A percentile compares a stretch with the other conserved stretches of the same genome.
These are phyloP conservation scores for Xanthoconium separans DNA, from an alignment of 1,284 basidiomycete genomes.

Conservation along the genomic window DNA sequence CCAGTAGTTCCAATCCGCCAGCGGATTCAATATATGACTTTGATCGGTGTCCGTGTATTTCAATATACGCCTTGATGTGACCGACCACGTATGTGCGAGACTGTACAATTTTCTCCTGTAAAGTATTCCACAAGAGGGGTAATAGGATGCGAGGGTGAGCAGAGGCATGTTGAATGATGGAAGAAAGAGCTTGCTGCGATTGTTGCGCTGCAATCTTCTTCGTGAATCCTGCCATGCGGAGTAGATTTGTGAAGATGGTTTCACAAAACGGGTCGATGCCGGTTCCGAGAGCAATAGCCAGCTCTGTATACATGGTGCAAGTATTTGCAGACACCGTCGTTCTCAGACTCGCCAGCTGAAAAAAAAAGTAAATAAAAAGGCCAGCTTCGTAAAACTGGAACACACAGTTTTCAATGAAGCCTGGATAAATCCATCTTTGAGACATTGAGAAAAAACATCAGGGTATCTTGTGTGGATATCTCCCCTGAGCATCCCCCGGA, in stretches of 20 bases:
- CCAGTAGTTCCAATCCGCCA: slow-evolving; percentile 68
- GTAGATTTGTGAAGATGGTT: slow-evolving; percentile 67
- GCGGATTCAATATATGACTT: slow-evolving; percentile 64
- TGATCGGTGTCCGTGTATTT: slow-evolving; percentile 63
- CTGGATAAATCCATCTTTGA: slow-evolving; percentile 80
- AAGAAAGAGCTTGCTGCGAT: slow-evolving; percentile 73
- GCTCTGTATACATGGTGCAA: slow-evolving; percentile 76
- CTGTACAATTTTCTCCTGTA: slow-evolving; percentile 87
- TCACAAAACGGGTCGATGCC: slow-evolving; percentile 80
- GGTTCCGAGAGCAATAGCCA: slow-evolving; percentile 69
- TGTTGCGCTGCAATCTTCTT: slow-evolving; percentile 92
- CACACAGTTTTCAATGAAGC: slow-evolving; percentile 85
- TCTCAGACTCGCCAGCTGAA: slow-evolving; percentile 81
- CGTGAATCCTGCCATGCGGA: slow-evolving; percentile 91
- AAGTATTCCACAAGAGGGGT: slow-evolving; percentile 66
- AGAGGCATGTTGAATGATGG: slow-evolving; percentile 71
- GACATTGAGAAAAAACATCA: slow-evolving; percentile 70
- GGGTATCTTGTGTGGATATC: slow-evolving; percentile 73
- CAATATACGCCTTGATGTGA: slow-evolving; percentile 75
- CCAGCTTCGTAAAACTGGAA: slow-evolving; percentile 5
- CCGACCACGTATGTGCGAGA: slow-evolving; percentile 67
- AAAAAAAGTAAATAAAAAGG: slow-evolving; percentile 4
- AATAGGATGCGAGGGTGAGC: slow-evolving; percentile 72
- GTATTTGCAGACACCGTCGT: slow-evolving; percentile 89
- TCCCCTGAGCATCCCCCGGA: slow-evolving; percentile 92